phyloP scores from a whole-genome alignment of 2,329 filamentous ascomycete genomes.

The Pleomassaria siparia region DNA sequence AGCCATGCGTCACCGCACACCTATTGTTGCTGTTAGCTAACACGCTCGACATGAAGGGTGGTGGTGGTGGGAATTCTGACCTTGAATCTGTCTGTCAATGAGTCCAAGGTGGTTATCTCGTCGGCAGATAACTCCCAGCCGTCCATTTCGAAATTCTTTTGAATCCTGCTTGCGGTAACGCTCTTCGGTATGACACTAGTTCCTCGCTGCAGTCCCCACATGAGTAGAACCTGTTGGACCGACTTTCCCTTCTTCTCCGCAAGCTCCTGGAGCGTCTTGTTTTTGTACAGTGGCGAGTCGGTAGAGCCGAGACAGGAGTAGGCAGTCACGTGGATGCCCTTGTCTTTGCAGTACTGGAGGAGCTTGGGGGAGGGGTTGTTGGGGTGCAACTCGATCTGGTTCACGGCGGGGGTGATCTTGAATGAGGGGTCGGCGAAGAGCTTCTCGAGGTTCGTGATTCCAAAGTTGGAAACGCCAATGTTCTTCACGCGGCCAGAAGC shows the following conservation, averaged over 20 bases:
- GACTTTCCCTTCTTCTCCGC: slow-evolving; percentile 68
- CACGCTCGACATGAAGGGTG: no score
- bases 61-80: no score
- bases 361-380: slow-evolving; percentile 81
- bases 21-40: no score
- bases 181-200: slow-evolving; percentile 86
- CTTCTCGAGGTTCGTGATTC: slow-evolving; percentile 76
- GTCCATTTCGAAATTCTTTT: slow-evolving; percentile 72
- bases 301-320: slow-evolving; percentile 75
- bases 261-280: slow-evolving; percentile 62
- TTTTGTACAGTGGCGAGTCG: slow-evolving; percentile 69
- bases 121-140: slow-evolving; percentile 73
- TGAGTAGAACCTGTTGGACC: slow-evolving; percentile 73
- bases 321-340: slow-evolving; percentile 73
- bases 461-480: slow-evolving; percentile 84
- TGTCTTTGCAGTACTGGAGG: slow-evolving; percentile 68
- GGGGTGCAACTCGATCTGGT: slow-evolving; percentile 81
- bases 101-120: slow-evolving; percentile 69
- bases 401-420: slow-evolving; percentile 68
- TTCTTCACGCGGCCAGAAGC: slow-evolving; percentile 72
- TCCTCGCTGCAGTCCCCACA: slow-evolving; percentile 79
- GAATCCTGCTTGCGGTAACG: slow-evolving; percentile 71
- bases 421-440: slow-evolving; percentile 64
- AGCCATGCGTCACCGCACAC: slow-evolving; percentile 75
- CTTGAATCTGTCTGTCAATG: slow-evolving; percentile 72